Evolutionary conservation across 2,329 filamentous ascomycete species (phyloP), one percentile per base, ranked within the genome.

Genomic region (Diaporthe sp.): DNA sequence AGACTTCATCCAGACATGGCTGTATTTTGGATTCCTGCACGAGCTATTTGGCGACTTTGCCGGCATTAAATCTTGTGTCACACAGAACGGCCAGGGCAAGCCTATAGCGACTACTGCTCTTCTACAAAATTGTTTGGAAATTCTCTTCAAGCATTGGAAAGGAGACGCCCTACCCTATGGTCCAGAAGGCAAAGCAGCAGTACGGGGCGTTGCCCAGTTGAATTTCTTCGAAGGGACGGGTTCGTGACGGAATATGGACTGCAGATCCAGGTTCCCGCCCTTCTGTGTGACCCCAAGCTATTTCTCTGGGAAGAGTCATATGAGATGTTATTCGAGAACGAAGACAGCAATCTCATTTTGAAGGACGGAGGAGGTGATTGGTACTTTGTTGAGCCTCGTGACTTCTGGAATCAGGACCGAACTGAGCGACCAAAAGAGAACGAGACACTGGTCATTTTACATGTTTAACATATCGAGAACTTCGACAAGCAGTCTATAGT

Each of bases 261-360:
- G 39, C 59, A 63, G 39, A 63, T 63, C 39, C 59, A 63, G 59
- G 39, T 63, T 9, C 59, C 59, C 19, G 39, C 39, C 25, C 17
- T 63, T 12, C 39, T 63, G 25, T 63, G 59, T 32, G 59, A 63
- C 27, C 39, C 39, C 15, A n/a, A 32, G 4, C 17, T 63, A n/a
- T 32, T 63, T 17, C 59, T 63, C 39, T 63, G 59, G 59, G 59
- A 63, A 7, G 59, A 63, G 3, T 63, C 59, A 7, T 63, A 32
- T 2, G 59, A 63, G 19, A n/a, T 27, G 25, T n/a, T 47, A 32
- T 47, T 44, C 39, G 59, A 63, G 39, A 47, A 42, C 2, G 59
- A 6, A n/a, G 55, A 15, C 9, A 15, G 10, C 1, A 2, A 3
- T 8, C 25, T 47, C 10, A 3, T 27, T 19, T 17, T 63, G 15